Base-by-base conservation (phyloP, 2,329 filamentous ascomycete genomes). In the Thielaviopsis punctulata region DNA sequence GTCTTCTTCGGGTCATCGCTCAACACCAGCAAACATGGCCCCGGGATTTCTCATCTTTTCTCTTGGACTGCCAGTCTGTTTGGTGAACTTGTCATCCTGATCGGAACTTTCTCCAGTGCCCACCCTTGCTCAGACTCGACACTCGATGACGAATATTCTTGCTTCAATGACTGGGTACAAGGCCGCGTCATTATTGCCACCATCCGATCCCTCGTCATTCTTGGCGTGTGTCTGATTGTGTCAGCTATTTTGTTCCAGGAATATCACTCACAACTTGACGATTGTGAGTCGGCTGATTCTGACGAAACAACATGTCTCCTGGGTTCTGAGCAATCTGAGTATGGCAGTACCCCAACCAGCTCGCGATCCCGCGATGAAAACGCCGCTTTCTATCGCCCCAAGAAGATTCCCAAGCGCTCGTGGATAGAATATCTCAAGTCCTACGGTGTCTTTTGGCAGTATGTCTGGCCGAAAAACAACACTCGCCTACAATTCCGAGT, bases 381-480 rank as follows among this genome's bases (percentile, higher is more conserved):
- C 22, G 80, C 83, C 9, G 86, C 85, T 5, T 96, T 94, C 72
- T 93, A 93, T 64, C 83, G 90, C 59, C 89, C 89, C 1, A 83
- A 84, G 36, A 90, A 86, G 57, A 77, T 87, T 8, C 89, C 87
- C 2, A 84, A 85, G 59, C 87, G 85, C 59, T 92, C 82, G 50
- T 98, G 92, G 92, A 94, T 85, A 80, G 89, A 96, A 63, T 98
- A 98, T 64, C 71, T 95, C 56, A 81, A 83, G 57, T 88, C 90
- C 45, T 98, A 96, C 65, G 85, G 83, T 12, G 73, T 95, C 49
- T 95, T 98, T 67, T 93, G 96, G 64, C 90, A 89, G 0, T 98
- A 96, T 63, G 77, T 96, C 54, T 98, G 92, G 92, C 92, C 92
- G 0, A 84, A 81, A 60, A 90, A 90, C 62, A 81, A 86, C 36